Percentiles rank a stretch among this genome's conserved stretches.
These are phyloP conservation scores for Exsudoporus frostii DNA, from an alignment of 768 basidiomycete species.

Conservation along the genomic window DNA sequence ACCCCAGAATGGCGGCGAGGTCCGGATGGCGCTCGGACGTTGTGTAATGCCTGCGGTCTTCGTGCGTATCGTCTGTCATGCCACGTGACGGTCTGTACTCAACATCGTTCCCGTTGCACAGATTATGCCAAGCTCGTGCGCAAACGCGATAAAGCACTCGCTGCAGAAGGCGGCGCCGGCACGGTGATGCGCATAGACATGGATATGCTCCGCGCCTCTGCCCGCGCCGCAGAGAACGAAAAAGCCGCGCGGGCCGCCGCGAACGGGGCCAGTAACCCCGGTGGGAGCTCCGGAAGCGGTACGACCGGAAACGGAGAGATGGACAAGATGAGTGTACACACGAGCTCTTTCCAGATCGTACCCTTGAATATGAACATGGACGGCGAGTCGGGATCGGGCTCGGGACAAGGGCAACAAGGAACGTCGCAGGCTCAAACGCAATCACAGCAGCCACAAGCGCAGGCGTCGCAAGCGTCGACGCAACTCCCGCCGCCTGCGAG, in stretches of 20 bases:
- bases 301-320: constrained; percentile 11
- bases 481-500: constrained; percentile 8
- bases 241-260: constrained; percentile 30
- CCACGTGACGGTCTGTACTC: background rate
- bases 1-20: constrained; percentile 89
- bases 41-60: constrained; percentile 84
- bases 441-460: constrained; percentile 8
- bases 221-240: constrained; percentile 50
- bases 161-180: constrained; percentile 48
- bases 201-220: constrained; percentile 72
- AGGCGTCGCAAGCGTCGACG: constrained; percentile 6
- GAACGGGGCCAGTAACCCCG: constrained; percentile 28
- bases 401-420: constrained; percentile 5
- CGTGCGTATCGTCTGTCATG: constrained; percentile 40
- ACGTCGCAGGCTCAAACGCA: constrained; percentile 2
- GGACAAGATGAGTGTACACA: constrained; percentile 42
- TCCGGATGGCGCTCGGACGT: constrained; percentile 77
- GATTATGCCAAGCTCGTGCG: constrained; percentile 84
- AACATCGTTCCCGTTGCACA: constrained; percentile 20
- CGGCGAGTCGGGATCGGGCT: constrained; percentile 11
- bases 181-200: constrained; percentile 58
- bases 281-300: constrained; percentile 1
- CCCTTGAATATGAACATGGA: constrained; percentile 23
- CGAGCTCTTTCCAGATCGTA: constrained; percentile 58
- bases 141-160: constrained; percentile 64